Base-by-base conservation (phyloP, 1,139 yeast genomes). In the Sugiyamaella xylanicola region DNA sequence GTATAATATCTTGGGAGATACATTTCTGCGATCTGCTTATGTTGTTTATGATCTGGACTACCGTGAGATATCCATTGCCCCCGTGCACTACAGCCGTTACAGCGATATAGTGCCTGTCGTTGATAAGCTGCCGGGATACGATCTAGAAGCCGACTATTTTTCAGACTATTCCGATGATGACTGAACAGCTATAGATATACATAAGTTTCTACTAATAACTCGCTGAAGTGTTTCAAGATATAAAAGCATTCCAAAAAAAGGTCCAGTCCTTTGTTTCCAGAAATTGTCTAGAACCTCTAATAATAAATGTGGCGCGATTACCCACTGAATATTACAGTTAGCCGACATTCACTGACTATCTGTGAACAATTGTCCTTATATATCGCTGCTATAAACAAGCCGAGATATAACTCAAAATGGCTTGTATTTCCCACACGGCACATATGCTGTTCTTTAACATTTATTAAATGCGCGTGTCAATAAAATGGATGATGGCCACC, bases 21-120 rank as follows among this genome's bases (percentile, higher is more conserved):
- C 85, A 32, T 84, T 89, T 72, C 73, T 91, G 64, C 78, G 89
- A 58, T 77, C 81, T 53, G 91, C 88, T 7, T 90, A 90, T 68
- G 81, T 85, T 54, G 96, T 89, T 44, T 89, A 81, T 64, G 91
- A 90, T 69, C 73, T 87, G 58, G 92, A 86, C 35, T 80, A 79
- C 62, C 69, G 72, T 50, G 81, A 83, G 66, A 75, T 88, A 29
- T 83, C 85, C 1, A 60, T 90, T 55, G 58, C 66, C 22, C 62
- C 61, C 48, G 61, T 61, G 9, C 48, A 57, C 15, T 55, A 55
- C 32, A 53, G 48, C 22, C 42, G 39, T 7, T 40, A 49, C 11
- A 55, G 59, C 16, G 58, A 60, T 37, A 47, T 62, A 13, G 40
- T 61, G 5, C 61, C 64, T 3, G 60, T 62, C 27, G 40, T 48